Conservation (phyloP, 805 yeast genomes). For the Cyberlindnera veronae region DNA sequence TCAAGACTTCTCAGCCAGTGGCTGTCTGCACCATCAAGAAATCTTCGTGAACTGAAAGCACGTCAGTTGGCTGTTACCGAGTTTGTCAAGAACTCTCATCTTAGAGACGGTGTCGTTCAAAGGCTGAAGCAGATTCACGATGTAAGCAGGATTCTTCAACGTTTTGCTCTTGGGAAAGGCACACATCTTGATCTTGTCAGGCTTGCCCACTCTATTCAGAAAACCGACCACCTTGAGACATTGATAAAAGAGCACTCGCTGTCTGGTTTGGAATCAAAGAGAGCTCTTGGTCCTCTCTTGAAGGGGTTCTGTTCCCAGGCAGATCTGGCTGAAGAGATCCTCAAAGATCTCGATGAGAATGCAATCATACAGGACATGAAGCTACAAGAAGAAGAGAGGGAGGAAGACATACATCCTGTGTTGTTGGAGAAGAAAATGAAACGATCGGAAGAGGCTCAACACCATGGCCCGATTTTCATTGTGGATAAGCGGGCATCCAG, state of each 20-base stretch:
- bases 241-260: slow-evolving; percentile 22
- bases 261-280: slow-evolving; percentile 27
- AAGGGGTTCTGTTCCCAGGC: slow-evolving; percentile 32
- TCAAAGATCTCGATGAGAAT: slow-evolving; percentile 39
- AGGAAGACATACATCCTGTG: slow-evolving; percentile 13
- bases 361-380: slow-evolving; percentile 24
- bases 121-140: slow-evolving; percentile 49
- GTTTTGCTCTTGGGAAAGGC: slow-evolving; percentile 48
- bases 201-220: slow-evolving; percentile 39
- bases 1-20: slow-evolving; percentile 75
- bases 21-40: slow-evolving; percentile 76
- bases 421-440: slow-evolving; percentile 8
- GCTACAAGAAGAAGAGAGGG: slow-evolving; percentile 22
- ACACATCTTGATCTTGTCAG: slow-evolving; percentile 42
- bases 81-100: slow-evolving; percentile 32
- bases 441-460: neutral
- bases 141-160: slow-evolving; percentile 56
- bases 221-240: slow-evolving; percentile 30
- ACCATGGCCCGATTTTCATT: slow-evolving; percentile 3
- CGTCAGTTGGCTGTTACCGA: slow-evolving; percentile 53
- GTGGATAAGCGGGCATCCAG: slow-evolving; percentile 12
- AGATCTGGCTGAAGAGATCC: slow-evolving; percentile 40
- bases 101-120: slow-evolving; percentile 32
- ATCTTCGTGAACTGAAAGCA: slow-evolving; percentile 47
- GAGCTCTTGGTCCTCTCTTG: slow-evolving; percentile 27